Evolutionary conservation across 2,329 filamentous ascomycete genomes (phyloP), one percentile per base, ranked within the genome.

Genomic region (Cercospora berteroae): DNA sequence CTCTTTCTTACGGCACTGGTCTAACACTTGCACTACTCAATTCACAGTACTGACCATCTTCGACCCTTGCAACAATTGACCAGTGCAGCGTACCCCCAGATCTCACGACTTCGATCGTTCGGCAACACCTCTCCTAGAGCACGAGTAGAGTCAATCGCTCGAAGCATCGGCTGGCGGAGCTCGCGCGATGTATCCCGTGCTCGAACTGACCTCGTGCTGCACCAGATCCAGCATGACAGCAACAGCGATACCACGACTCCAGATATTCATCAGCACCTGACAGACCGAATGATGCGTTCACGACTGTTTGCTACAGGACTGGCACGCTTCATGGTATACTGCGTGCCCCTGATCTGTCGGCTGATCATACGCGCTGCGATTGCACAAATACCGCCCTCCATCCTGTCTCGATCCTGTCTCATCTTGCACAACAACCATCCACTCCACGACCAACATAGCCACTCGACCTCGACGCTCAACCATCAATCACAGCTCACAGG

Each of bases 261-360:
- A n/a, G 16, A 50, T 13, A n/a, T 31, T 63, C 61, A 56, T 23
- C 48, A 63, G 61, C 29, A 23, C 29, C n/a, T 42, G 27, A 31
- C 50, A 18, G 16, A n/a, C 18, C 31, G 16, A 63, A 23, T 39
- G 50, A 63, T 56, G 33, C 18, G 25, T 57, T 62, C 60, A 58
- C 61, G 42, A 52, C 20, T 67, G 67, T 68, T 69, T 69, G 69
- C 69, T 68, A 48, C 25, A 33, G 16, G 23, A 25, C 25, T 18
- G 20, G 55, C 39, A 63, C 29, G 31, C 31, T 48, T 16, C 33
- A 31, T 27, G 18, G 31, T 39, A 29, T n/a, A 36, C 7, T 36
- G 27, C 18, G 13, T 16, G 10, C 44, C n/a, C 10, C 50, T 13
- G 18, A 50, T 20, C 48, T 18, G 63, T 23, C 39, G 56, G 36